Evolutionary conservation across 2,329 filamentous ascomycete species (phyloP).

Genomic region (Drechslerella coelobrocha): DNA sequence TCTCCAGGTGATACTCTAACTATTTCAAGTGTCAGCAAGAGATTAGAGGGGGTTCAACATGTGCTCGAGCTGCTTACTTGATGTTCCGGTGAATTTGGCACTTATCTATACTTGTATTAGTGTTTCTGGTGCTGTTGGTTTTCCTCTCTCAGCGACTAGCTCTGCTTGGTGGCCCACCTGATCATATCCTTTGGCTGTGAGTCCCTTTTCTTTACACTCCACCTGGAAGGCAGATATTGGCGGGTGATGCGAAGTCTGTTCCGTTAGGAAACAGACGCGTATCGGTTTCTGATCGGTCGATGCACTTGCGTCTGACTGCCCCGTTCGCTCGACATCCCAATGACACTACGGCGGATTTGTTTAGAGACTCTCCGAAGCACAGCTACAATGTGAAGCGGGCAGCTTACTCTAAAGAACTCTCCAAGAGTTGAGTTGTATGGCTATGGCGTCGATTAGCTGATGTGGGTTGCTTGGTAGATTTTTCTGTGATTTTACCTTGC

Average conservation of each 20-base stretch:
- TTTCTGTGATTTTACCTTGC: constrained; percentile 67
- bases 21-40: constrained; percentile 8
- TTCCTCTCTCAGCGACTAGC: not conserved
- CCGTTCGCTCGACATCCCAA: constrained; percentile 87
- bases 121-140: not conserved
- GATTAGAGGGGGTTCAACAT: not conserved
- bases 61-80: constrained; percentile 57
- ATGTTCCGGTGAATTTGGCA: constrained; percentile 96
- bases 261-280: constrained; percentile 90
- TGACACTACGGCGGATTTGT: constrained; percentile 75
- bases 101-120: constrained; percentile 65
- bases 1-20: constrained; percentile 89
- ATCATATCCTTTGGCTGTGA: constrained; percentile 88
- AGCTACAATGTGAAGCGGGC: not conserved
- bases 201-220: constrained; percentile 86
- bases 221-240: constrained; percentile 96
- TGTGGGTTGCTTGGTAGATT: not conserved
- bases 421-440: constrained; percentile 97
- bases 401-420: constrained; percentile 89
- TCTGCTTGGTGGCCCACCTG: constrained; percentile 62
- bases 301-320: constrained; percentile 64
- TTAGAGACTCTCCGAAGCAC: not conserved
- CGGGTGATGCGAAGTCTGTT: constrained; percentile 97
- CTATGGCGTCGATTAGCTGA: constrained; percentile 49
- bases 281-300: constrained; percentile 63